These are phyloP conservation scores for Gamsiella multidivaricata DNA, from an alignment of 192 early-diverging fungal species.

Conservation along the genomic window DNA sequence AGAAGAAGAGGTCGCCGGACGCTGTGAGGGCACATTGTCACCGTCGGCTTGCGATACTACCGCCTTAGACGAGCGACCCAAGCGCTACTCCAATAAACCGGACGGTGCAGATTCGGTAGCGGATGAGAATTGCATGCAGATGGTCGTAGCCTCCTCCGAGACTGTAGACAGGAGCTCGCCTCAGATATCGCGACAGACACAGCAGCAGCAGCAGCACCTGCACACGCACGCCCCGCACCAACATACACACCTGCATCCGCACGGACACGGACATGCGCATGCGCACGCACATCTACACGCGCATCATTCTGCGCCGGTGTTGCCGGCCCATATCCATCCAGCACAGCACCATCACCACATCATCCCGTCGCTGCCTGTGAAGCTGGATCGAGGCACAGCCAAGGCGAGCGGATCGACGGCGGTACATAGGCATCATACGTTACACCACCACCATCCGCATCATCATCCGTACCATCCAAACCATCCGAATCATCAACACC, in stretches of 20 bases:
- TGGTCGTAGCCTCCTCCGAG: not conserved
- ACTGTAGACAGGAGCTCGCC: not conserved
- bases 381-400: not conserved
- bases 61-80: not conserved
- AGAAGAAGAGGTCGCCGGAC: not conserved
- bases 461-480: slow-evolving; percentile 53
- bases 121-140: not conserved
- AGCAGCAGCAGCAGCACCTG: not conserved
- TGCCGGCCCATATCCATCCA: slow-evolving; percentile 39
- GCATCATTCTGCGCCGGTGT: slow-evolving; percentile 20
- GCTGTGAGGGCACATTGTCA: not conserved
- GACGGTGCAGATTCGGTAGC: slow-evolving; percentile 11
- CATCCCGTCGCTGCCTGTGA: slow-evolving; percentile 10
- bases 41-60: not conserved
- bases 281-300: slow-evolving; percentile 6
- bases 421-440: slow-evolving; percentile 42
- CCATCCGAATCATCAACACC: slow-evolving; percentile 52
- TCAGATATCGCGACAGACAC: not conserved
- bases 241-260: not conserved
- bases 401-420: slow-evolving; percentile 20
- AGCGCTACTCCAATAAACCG: not conserved
- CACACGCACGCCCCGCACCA: slow-evolving; percentile 9
- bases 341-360: slow-evolving; percentile 42
- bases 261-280: slow-evolving; percentile 9
- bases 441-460: slow-evolving; percentile 49